phyloP scores from a whole-genome alignment of 148 eudicot genomes.

The Chenopodium formosanum region DNA sequence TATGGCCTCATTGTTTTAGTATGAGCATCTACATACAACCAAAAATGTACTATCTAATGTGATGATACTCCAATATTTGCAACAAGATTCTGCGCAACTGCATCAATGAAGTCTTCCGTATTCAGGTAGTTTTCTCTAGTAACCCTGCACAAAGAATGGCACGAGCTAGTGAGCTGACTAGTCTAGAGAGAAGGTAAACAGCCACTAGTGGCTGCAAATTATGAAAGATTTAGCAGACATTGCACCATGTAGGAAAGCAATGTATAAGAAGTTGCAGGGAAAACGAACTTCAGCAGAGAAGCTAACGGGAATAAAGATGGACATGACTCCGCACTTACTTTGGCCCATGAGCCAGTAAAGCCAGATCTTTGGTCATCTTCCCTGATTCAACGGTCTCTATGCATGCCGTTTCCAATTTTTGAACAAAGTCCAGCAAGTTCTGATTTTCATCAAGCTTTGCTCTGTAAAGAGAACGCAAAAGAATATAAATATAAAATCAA shows the following conservation, averaged over 20 bases:
- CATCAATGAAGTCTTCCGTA: slow-evolving; percentile 88
- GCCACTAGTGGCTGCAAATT: not conserved
- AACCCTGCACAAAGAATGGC: slow-evolving; percentile 42
- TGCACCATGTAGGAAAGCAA: not conserved
- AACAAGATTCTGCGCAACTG: slow-evolving; percentile 49
- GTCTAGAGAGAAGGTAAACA: not conserved
- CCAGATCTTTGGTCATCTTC: slow-evolving; percentile 97
- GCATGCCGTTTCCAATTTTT: slow-evolving; percentile 88
- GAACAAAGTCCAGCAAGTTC: slow-evolving; percentile 60
- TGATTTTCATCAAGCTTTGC: slow-evolving; percentile 74
- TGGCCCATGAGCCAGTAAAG: slow-evolving; percentile 75
- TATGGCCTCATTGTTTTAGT: not conserved
- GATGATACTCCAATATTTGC: slow-evolving; percentile 20
- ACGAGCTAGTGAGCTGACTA: not conserved
- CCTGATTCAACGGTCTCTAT: slow-evolving; percentile 85
- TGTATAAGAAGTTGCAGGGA: not conserved
- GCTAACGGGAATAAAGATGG: not conserved
- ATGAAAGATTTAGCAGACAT: not conserved
- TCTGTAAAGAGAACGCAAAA: slow-evolving; percentile 27
- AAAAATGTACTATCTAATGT: not conserved
- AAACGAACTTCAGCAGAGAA: not conserved
- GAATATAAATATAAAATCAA: not conserved
- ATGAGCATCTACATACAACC: not conserved
- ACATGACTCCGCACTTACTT: slow-evolving; percentile 38
- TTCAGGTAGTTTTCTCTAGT: slow-evolving; percentile 61